Conservation (phyloP, 768 basidiomycete genomes). For the Pholiota microspora region DNA sequence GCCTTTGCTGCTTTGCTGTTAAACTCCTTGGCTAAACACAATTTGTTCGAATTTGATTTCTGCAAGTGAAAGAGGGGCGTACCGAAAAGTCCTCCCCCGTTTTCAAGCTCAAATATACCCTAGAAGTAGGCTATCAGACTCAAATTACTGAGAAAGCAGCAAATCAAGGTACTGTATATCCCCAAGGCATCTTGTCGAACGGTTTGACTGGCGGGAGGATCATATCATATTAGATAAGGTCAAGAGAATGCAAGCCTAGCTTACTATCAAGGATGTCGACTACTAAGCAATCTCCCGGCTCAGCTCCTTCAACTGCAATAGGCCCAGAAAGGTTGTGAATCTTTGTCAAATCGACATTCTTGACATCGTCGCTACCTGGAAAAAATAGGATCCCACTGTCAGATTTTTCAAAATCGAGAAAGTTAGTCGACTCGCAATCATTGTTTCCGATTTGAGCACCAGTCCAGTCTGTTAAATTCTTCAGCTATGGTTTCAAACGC, state of each 20-base stretch:
- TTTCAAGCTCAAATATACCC: conserved; percentile 74
- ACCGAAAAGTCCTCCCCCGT: conserved; percentile 75
- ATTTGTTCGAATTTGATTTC: not conserved
- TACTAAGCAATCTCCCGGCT: conserved; percentile 77
- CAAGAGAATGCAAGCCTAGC: conserved; percentile 5
- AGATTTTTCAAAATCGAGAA: not conserved
- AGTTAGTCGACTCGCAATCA: conserved; percentile 44
- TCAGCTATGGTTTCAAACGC: not conserved
- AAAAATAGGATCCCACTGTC: not conserved
- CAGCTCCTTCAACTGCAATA: conserved; percentile 70
- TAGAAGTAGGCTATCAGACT: conserved; percentile 18
- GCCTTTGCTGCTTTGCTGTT: conserved; percentile 72
- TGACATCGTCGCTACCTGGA: conserved; percentile 69
- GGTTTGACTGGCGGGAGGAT: conserved; percentile 44
- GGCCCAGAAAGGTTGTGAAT: conserved; percentile 79
- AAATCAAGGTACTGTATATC: conserved; percentile 52
- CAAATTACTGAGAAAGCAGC: not conserved
- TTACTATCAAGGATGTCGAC: conserved; percentile 78
- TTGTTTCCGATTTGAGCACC: conserved; percentile 79
- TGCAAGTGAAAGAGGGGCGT: conserved; percentile 1
- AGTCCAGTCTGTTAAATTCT: conserved; percentile 57
- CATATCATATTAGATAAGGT: not conserved
- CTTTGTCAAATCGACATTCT: conserved; percentile 59
- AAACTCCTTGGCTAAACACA: conserved; percentile 56
- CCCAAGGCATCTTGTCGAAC: conserved; percentile 80